Evolutionary conservation across 1,284 basidiomycete species (phyloP).

Genomic region (Tilletia setariae): DNA sequence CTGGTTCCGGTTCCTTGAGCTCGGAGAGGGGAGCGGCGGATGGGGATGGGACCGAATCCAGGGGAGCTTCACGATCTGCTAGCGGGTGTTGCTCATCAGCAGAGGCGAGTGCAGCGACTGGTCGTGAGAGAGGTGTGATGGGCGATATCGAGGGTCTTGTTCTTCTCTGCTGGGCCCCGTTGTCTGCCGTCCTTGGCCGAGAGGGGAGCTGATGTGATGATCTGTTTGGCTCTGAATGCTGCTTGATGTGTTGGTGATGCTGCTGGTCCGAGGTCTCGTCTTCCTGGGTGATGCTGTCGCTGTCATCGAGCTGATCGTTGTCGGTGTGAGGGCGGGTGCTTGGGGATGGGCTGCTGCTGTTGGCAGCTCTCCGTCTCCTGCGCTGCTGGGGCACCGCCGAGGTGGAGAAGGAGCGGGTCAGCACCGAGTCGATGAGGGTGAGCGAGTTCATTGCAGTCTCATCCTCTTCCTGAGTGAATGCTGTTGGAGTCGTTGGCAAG

Average conservation of each 20-base stretch:
- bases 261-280: conserved; percentile 6
- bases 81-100: too few relatives aligned
- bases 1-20: too few relatives aligned
- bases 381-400: conserved; percentile 14
- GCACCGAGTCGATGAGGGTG: conserved; percentile 43
- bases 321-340: conserved; percentile 2
- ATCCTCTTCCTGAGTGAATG: too few relatives aligned
- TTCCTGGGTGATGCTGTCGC: conserved; percentile 12
- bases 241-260: not conserved
- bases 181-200: not conserved
- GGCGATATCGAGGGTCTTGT: too few relatives aligned
- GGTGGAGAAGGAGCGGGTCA: conserved; percentile 36
- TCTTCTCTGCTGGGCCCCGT: not conserved
- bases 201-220: conserved; percentile 2
- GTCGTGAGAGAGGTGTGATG: too few relatives aligned
- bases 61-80: too few relatives aligned
- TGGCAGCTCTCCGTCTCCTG: not conserved
- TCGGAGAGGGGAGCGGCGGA: too few relatives aligned
- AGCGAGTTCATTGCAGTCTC: conserved; percentile 37
- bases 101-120: too few relatives aligned
- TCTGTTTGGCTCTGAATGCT: not conserved
- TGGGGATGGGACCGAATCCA: too few relatives aligned
- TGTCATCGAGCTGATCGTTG: not conserved
- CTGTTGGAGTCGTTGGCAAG: too few relatives aligned
- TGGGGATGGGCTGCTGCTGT: too few relatives aligned